Base-by-base conservation (phyloP, 441 rosid species). In the Raphanus hybrid region DNA sequence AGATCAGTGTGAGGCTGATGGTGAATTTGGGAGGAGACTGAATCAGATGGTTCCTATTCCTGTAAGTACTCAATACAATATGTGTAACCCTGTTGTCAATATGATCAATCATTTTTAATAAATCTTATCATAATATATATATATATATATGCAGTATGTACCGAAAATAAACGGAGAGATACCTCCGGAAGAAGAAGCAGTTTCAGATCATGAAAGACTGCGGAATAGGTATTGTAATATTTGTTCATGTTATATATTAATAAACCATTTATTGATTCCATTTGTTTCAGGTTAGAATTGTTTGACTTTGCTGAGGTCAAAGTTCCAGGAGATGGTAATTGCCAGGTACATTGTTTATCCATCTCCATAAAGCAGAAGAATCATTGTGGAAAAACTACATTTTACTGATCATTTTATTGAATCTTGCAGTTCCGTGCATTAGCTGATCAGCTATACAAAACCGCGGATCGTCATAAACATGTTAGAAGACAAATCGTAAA, bases 161-260 rank as follows among this genome's bases (percentile, higher is more conserved):
- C 95, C 92, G 0, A 87, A 88, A 83, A 85, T 85, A 61, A 90
- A 90, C 64, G 91, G 95, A 18, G 91, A 90, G 62, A 90, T 87
- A 82, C 95, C 95, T 71, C 88, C 95, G 3, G 74, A 77, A 66
- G 90, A 89, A 74, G 95, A 89, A 82, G 95, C 86, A 58, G 81
- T 86, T 83, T 86, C 95, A 70, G 95, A 89, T 85, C 91, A 90
- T 78, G 91, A 89, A 78, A 84, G 95, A 78, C 80, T 90, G 78
- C 80, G 78, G 15, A 79, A 80, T 76, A 87, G 93, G 95, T 89
- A 67, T 68, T 54, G 43, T 66, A 7, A 34, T 35, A 16, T 29
- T 43, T 55, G 67, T 43, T 78, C 55, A 27, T 71, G 2, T 59
- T 58, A 12, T 20, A 8, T 52, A 34, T 39, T 15, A 39, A 8